Evolutionary conservation across 2,329 filamentous ascomycete genomes (phyloP), one percentile per base, ranked within the genome.

Genomic region (Rhynchosporium secalis): DNA sequence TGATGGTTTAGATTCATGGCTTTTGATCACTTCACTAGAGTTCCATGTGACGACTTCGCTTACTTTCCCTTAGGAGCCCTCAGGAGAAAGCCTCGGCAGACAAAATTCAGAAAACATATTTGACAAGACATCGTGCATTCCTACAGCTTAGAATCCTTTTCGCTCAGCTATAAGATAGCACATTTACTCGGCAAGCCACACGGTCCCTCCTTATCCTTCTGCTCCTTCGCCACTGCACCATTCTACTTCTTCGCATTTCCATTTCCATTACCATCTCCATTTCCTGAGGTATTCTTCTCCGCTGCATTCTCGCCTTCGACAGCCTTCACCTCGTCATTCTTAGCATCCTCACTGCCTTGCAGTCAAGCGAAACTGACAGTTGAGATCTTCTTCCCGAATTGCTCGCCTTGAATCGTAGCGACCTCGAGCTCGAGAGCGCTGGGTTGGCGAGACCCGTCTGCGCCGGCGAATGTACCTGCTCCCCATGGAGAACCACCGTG

Each of bases 371-470:
- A 83, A 76, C 79, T 82, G 69, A 85, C 82, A 84, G 92, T 94
- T 74, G 84, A 77, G 60, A 96, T 84, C 63, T 84, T 80, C 77
- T 89, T 79, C 79, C 90, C 96, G 81, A 98, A 99, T 60, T 79
- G 74, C 82, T 92, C 87, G 77, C 95, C 95, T 81, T 99, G 95
- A 70, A 84, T 83, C 66, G 81, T 83, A 64, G 95, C 95, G 66
- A 98, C 75, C 76, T 90, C 82, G 66, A 96, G 79, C 82, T 99
- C 95, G 70, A 86, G 82, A 8, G 79, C 75, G 15, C 82, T 80
- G 56, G 95, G 95, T 82, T 94, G 88, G 73, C 95, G 89, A 63
- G 89, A 91, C 71, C 95, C 95, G 72, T 97, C 92, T 64, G 75
- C 81, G 75, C 81, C 81, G 83, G 62, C 40, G 45, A 55, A 48